phyloP scores from a whole-genome alignment of 2,329 filamentous ascomycete genomes.

The Penicillium sp. region DNA sequence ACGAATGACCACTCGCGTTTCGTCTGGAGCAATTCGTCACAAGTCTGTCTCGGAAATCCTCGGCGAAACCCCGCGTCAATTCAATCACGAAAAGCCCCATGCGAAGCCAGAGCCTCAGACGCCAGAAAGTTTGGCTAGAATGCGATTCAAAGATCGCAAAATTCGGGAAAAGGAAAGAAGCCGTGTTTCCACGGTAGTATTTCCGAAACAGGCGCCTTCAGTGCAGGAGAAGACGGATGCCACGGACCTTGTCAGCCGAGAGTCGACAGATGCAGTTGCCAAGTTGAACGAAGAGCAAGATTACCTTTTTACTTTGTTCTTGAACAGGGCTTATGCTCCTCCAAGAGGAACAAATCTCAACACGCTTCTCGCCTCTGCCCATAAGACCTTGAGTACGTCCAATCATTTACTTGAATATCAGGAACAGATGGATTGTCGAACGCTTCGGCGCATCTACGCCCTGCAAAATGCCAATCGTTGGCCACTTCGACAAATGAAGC shows the following conservation, averaged over 20 bases:
- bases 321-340: slow-evolving; percentile 53
- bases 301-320: slow-evolving; percentile 60
- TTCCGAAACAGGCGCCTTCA: slow-evolving; percentile 61
- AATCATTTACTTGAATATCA: slow-evolving; percentile 78
- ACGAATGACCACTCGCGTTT: slow-evolving; percentile 63
- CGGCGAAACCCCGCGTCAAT: slow-evolving; percentile 49
- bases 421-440: slow-evolving; percentile 80
- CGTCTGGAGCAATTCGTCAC: slow-evolving; percentile 63
- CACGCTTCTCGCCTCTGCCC: slow-evolving; percentile 71
- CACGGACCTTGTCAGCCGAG: slow-evolving; percentile 33
- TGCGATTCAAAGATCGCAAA: slow-evolving; percentile 46
- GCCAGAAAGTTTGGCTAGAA: slow-evolving; percentile 32
- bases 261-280: slow-evolving; percentile 46
- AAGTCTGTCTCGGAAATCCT: slow-evolving; percentile 70
- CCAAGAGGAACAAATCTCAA: slow-evolving; percentile 52
- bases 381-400: slow-evolving; percentile 82
- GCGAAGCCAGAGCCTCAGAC: slow-evolving; percentile 15
- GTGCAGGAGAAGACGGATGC: slow-evolving; percentile 44
- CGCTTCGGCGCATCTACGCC: slow-evolving; percentile 80
- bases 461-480: slow-evolving; percentile 87
- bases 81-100: slow-evolving; percentile 32
- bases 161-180: slow-evolving; percentile 54
- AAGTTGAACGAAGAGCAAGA: slow-evolving; percentile 46
- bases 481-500: slow-evolving; percentile 84
- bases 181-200: slow-evolving; percentile 69